phyloP scores from a whole-genome alignment of 2,329 filamentous ascomycete genomes.

The Epichloe gansuensis region DNA sequence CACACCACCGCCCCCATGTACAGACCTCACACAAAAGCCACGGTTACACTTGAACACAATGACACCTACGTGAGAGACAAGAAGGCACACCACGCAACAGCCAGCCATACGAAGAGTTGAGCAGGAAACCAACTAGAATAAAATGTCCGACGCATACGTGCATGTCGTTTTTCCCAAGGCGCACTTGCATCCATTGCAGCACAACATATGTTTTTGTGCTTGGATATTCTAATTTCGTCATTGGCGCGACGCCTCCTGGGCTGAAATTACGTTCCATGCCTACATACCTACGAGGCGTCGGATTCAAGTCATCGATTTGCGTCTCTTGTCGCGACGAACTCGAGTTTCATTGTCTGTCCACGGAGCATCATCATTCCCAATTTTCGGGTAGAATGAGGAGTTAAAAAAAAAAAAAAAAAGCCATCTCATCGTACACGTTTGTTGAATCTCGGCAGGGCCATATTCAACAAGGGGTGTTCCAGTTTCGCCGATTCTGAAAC shows the following conservation, averaged over 20 bases:
- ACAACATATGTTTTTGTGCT: background rate
- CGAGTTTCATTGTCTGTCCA: too few relatives aligned
- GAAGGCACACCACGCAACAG: background rate
- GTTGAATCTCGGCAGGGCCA: too few relatives aligned
- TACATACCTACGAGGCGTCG: background rate
- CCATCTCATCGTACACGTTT: too few relatives aligned
- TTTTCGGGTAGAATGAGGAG: too few relatives aligned
- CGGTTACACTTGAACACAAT: background rate
- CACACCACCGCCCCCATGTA: background rate
- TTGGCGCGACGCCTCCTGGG: background rate
- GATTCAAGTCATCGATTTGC: too few relatives aligned
- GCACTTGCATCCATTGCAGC: background rate
- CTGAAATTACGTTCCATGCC: background rate
- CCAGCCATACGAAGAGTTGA: background rate
- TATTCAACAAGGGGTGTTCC: background rate
- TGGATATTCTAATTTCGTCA: background rate
- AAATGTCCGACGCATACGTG: constrained; percentile 3
- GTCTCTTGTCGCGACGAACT: too few relatives aligned
- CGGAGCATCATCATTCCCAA: too few relatives aligned
- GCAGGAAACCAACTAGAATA: background rate
- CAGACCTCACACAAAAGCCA: background rate
- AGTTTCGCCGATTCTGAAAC: background rate
- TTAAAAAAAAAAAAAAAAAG: too few relatives aligned
- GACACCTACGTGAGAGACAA: background rate
- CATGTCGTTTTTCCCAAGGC: background rate